These are phyloP conservation scores for Phytophthora palmivora DNA, from an alignment of 352 stramenopile species.

Conservation along the genomic window DNA sequence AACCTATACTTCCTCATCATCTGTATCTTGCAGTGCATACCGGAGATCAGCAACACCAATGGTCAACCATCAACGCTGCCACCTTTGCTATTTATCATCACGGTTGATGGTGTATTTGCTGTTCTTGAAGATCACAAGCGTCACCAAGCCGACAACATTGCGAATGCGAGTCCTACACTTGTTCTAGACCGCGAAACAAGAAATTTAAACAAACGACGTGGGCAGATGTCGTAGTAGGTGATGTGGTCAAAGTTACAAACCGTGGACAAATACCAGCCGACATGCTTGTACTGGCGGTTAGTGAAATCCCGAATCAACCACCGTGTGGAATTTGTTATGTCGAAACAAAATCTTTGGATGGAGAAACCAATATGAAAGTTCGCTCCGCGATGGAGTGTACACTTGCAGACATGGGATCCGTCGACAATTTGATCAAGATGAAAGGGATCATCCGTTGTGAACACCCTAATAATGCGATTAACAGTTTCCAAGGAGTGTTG, in stretches of 20 bases:
- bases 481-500: constrained; percentile 92
- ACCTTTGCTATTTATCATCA: constrained; percentile 91
- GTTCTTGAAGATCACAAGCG: constrained; percentile 90
- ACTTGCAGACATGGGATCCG: constrained; percentile 51
- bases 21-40: constrained; percentile 88
- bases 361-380: constrained; percentile 95
- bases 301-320: constrained; percentile 59
- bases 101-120: constrained; percentile 89
- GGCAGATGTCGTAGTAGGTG: constrained; percentile 87
- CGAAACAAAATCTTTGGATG: constrained; percentile 92
- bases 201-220: constrained; percentile 69
- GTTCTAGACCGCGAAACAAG: constrained; percentile 58
- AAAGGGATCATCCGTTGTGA: constrained; percentile 77
- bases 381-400: constrained; percentile 82
- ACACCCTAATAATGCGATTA: constrained; percentile 90
- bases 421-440: constrained; percentile 56
- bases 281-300: constrained; percentile 83
- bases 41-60: constrained; percentile 91
- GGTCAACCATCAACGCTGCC: constrained; percentile 88
- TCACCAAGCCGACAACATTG: constrained; percentile 82
- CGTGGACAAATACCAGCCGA: constrained; percentile 87
- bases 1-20: constrained; percentile 95
- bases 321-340: constrained; percentile 88
- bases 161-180: constrained; percentile 75
- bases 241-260: constrained; percentile 84